Base-by-base conservation (phyloP, 2,329 filamentous ascomycete genomes). In the Fusarium verrucosum region DNA sequence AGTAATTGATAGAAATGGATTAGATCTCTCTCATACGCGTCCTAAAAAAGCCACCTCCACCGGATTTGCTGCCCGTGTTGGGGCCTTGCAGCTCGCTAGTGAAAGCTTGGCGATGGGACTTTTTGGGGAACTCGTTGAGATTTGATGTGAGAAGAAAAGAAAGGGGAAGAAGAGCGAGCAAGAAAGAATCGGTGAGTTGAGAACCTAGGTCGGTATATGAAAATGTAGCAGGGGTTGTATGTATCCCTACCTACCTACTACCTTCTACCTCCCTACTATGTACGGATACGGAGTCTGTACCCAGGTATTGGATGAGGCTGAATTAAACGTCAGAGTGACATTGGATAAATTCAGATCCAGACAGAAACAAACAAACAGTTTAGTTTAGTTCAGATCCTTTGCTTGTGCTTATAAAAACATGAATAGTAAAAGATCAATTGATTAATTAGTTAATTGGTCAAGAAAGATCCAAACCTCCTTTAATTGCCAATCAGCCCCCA, bases 281-380 rank as follows among this genome's bases (percentile, higher is more conserved):
- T 25, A 28, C 11, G 5, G 26, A 10, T 28, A n/a, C n/a, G n/a
- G n/a, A 23, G 5, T 23, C 23, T 8, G 23, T 23, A 43, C 16
- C 36, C 19, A 42, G 55, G 46, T 20, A 28, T 38, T 40, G 36
- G 30, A 56, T 37, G 58, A 62, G 49, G 49, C 50, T 61, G 49
- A 47, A 63, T 42, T 26, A 46, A 50, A 65, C 59, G 62, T 54
- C 52, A 66, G 52, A 41, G 59, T 59, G 49, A 45, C 58, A 65
- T 50, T 46, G 38, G 41, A 50, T 33, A 44, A 50, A 19, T 40
- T 44, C 19, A 51, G 50, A 37, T 20, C 32, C 22, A 54, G 33
- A n/a, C n/a, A n/a, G n/a, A n/a, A n/a, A n/a, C n/a, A 30, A 42
- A 38, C 46, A 33, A 43, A 52, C 28, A 42, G 22, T 57, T n/a